These are phyloP conservation scores for Tylopilus sp. DNA, from an alignment of 1,284 basidiomycete species.

Conservation along the genomic window DNA sequence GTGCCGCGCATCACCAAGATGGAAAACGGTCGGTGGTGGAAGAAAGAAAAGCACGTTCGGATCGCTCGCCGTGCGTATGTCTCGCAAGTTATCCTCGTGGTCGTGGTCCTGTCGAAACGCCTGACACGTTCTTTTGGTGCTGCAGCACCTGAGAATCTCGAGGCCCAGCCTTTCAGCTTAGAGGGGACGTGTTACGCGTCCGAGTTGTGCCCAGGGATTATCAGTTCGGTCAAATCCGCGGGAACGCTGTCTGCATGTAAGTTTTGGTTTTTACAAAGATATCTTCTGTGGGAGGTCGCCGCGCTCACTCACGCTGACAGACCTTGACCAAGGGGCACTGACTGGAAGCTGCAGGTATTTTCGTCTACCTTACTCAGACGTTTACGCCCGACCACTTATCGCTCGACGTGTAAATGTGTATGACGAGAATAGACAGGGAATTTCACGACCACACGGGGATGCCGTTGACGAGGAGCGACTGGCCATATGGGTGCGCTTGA, in stretches of 20 bases:
- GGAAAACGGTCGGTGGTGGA: slow-evolving; percentile 1
- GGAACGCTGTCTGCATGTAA: slow-evolving; percentile 24
- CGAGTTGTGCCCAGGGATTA: slow-evolving; percentile 6
- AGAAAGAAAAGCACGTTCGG: slow-evolving; percentile 3
- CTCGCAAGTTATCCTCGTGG: slow-evolving; percentile 3
- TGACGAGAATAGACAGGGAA: slow-evolving; percentile 5
- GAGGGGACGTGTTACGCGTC: slow-evolving; percentile 9
- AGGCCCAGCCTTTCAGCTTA: slow-evolving; percentile 1
- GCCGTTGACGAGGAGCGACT: slow-evolving; percentile 10
- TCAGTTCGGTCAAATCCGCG: slow-evolving; percentile 21
- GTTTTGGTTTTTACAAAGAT: background rate
- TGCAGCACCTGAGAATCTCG: slow-evolving; percentile 12
- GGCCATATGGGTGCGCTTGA: slow-evolving; percentile 9
- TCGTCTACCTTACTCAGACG: background rate
- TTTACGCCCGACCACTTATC: background rate
- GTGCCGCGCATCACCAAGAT: background rate
- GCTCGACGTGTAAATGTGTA: background rate
- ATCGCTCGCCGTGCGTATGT: slow-evolving; percentile 11
- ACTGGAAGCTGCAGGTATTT: slow-evolving; percentile 20
- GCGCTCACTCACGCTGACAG: background rate
- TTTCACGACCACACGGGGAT: slow-evolving; percentile 17
- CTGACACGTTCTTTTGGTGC: background rate
- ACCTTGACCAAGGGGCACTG: slow-evolving; percentile 15
- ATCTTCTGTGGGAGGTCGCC: slow-evolving; percentile 5
- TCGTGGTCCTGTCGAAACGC: background rate